These are phyloP conservation scores for Xylariaceae sp. DNA, from an alignment of 2,329 filamentous ascomycete genomes.

Conservation along the genomic window DNA sequence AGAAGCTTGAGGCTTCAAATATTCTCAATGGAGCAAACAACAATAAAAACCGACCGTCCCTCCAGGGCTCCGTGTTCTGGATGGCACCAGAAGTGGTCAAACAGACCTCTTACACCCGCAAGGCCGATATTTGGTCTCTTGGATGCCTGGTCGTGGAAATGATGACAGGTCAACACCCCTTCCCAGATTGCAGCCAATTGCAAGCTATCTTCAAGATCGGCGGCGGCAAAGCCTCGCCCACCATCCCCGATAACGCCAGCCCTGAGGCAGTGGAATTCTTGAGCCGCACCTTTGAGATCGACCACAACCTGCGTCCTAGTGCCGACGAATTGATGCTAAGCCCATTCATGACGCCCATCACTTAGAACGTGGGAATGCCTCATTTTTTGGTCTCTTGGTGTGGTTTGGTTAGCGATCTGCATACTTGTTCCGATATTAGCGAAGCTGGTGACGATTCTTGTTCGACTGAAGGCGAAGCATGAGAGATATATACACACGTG, in stretches of 20 bases:
- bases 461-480: not conserved
- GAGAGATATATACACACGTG: too few species aligned
- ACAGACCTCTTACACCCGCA: constrained; percentile 95
- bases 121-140: constrained; percentile 97
- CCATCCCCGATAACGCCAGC: constrained; percentile 82
- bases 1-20: constrained; percentile 91
- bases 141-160: constrained; percentile 97
- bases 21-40: constrained; percentile 69
- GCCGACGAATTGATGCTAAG: constrained; percentile 87
- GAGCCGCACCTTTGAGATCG: constrained; percentile 87
- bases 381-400: constrained; percentile 21
- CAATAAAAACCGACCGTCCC: constrained; percentile 69
- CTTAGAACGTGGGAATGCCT: constrained; percentile 38
- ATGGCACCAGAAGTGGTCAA: constrained; percentile 99
- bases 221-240: constrained; percentile 79
- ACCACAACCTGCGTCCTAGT: constrained; percentile 86
- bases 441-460: not conserved
- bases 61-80: constrained; percentile 98
- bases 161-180: constrained; percentile 96
- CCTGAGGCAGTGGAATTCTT: constrained; percentile 82
- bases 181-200: constrained; percentile 93
- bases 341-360: constrained; percentile 75
- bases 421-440: not conserved
- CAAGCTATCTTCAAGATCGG: constrained; percentile 99
- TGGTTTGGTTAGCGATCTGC: constrained; percentile 12